Percentiles rank a stretch among this genome's conserved stretches.
These are phyloP conservation scores for Zancudomyces culisetae DNA, from an alignment of 371 early-diverging fungal genomes.

Conservation along the genomic window DNA sequence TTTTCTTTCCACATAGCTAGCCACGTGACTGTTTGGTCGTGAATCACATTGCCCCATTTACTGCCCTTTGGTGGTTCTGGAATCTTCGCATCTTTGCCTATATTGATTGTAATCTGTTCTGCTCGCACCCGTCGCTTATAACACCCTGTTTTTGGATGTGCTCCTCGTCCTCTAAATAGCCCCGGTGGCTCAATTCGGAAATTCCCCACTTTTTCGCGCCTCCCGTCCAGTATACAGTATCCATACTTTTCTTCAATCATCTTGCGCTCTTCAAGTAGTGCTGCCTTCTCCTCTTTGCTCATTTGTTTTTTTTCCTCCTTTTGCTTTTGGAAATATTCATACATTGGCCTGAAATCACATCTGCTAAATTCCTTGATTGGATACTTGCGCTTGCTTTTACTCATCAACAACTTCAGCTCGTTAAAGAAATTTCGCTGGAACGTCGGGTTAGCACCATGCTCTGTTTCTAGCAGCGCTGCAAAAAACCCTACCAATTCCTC, in stretches of 20 bases:
- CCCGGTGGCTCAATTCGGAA: slow-evolving; percentile 92
- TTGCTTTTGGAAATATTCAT: slow-evolving; percentile 50
- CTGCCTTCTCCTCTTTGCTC: slow-evolving; percentile 80
- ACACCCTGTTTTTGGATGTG: slow-evolving; percentile 85
- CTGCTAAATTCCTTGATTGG: slow-evolving; percentile 54
- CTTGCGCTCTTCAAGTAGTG: slow-evolving; percentile 51
- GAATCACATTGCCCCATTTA: slow-evolving; percentile 66
- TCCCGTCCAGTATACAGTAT: slow-evolving; percentile 60
- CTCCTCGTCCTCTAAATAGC: slow-evolving; percentile 90
- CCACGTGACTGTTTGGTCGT: slow-evolving; percentile 90
- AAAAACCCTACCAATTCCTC: slow-evolving; percentile 93
- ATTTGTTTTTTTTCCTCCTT: slow-evolving; percentile 61
- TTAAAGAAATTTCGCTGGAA: slow-evolving; percentile 84
- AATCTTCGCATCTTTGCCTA: slow-evolving; percentile 53
- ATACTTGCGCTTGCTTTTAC: slow-evolving; percentile 35
- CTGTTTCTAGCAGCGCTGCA: slow-evolving; percentile 69
- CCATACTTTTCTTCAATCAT: slow-evolving; percentile 55
- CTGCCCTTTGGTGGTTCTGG: slow-evolving; percentile 80
- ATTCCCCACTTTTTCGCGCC: slow-evolving; percentile 93
- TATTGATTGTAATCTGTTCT: slow-evolving; percentile 84
- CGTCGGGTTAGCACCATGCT: slow-evolving; percentile 58
- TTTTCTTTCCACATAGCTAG: slow-evolving; percentile 96
- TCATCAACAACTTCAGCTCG: slow-evolving; percentile 55
- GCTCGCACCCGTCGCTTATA: slow-evolving; percentile 75
- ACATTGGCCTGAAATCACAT: slow-evolving; percentile 82